phyloP scores from a whole-genome alignment of 495 filamentous ascomycete genomes.

The Tuber melanosporum region DNA sequence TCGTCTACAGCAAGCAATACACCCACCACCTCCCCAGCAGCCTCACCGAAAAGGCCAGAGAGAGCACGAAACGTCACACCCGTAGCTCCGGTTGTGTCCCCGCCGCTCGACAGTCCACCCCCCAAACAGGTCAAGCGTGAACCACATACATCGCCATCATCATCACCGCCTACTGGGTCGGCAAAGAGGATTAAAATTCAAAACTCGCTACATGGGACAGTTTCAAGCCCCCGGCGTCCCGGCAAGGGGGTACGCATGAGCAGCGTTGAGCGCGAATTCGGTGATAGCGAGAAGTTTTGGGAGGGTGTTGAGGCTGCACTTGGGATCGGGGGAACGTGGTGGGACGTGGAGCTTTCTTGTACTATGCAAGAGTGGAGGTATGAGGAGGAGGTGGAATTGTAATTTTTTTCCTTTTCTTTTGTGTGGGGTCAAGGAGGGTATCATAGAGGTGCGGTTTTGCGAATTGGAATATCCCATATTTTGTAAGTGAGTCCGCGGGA shows the following conservation, averaged over 20 bases:
- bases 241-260: constrained; percentile 5
- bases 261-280: constrained; percentile 14
- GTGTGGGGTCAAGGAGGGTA: not conserved
- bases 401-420: not conserved
- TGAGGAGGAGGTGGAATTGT: constrained; percentile 31
- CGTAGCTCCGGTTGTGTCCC: not conserved
- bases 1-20: constrained; percentile 12
- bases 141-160: constrained; percentile 10
- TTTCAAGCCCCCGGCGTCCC: not conserved
- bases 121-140: not conserved
- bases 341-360: constrained; percentile 29
- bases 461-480: not conserved
- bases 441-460: not conserved
- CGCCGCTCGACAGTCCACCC: not conserved
- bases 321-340: constrained; percentile 34
- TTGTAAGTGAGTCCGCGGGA: not conserved
- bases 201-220: not conserved
- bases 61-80: not conserved
- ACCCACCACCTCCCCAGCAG: constrained; percentile 3
- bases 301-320: constrained; percentile 28
- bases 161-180: constrained; percentile 11
- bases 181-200: not conserved
- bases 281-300: constrained; percentile 1
- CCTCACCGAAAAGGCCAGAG: constrained; percentile 13
- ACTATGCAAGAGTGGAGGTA: constrained; percentile 29